Percentiles rank a stretch among this genome's conserved stretches.
These are phyloP conservation scores for Endocladia muricata DNA, from an alignment of 31 red algal genomes.

Conservation along the genomic window DNA sequence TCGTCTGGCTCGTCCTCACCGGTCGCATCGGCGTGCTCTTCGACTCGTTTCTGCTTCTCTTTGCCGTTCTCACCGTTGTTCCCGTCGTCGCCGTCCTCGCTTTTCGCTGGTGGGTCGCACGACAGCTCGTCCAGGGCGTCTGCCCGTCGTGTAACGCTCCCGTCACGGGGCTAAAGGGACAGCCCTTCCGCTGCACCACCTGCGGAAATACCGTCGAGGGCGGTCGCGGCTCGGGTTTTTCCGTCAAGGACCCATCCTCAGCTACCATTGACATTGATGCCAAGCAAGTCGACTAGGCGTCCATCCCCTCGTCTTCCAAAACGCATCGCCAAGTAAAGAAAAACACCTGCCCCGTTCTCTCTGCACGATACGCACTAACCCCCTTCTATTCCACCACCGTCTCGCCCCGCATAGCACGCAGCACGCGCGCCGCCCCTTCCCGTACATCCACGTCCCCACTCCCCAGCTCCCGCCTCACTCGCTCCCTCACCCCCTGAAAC, in stretches of 20 bases:
- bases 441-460: conserved; percentile 39
- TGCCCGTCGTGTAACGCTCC: conserved; percentile 68
- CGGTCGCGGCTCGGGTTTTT: conserved; percentile 68
- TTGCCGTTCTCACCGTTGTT: conserved; percentile 73
- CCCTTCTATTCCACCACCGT: neutral
- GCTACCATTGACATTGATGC: conserved; percentile 89
- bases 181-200: conserved; percentile 67
- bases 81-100: conserved; percentile 68
- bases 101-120: conserved; percentile 85
- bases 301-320: neutral
- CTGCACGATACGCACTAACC: neutral
- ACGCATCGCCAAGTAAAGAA: no score
- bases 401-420: conserved; percentile 14
- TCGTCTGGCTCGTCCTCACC: conserved; percentile 85
- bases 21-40: conserved; percentile 89
- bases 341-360: no score
- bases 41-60: conserved; percentile 84
- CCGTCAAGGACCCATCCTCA: conserved; percentile 66
- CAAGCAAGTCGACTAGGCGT: conserved; percentile 53
- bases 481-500: conserved; percentile 4
- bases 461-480: conserved; percentile 13
- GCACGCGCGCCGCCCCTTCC: conserved; percentile 53
- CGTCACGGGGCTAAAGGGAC: conserved; percentile 69
- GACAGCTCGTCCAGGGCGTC: conserved; percentile 69
- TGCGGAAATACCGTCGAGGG: conserved; percentile 66